Percentiles rank a stretch among this genome's conserved stretches.
Conservation (phyloP, 1,139 yeast genomes). For the Pichia sp. region DNA sequence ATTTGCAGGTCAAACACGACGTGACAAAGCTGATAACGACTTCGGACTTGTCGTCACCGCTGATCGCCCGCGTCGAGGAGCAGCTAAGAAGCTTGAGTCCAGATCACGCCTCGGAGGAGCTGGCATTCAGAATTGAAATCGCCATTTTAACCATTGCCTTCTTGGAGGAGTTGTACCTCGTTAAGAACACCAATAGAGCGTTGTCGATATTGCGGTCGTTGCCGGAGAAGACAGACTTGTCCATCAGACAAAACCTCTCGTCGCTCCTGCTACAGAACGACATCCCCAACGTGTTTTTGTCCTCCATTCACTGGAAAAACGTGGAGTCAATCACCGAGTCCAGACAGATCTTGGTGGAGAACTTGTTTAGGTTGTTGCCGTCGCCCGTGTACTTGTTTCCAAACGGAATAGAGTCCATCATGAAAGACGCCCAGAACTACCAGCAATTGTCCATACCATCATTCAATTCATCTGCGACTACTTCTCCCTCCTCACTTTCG, state of each 20-base stretch:
- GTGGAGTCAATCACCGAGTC: constrained; percentile 27
- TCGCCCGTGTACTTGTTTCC: constrained; percentile 52
- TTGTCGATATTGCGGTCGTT: constrained; percentile 39
- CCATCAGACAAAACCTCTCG: constrained; percentile 19
- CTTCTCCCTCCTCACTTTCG: background rate
- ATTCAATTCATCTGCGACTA: background rate
- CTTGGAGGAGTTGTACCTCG: constrained; percentile 37
- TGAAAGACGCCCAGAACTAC: constrained; percentile 48
- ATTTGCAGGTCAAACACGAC: constrained; percentile 6
- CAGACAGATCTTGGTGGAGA: constrained; percentile 39
- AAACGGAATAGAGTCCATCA: constrained; percentile 44
- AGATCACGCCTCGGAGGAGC: background rate
- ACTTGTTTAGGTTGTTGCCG: constrained; percentile 43
- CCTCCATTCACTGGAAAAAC: constrained; percentile 30
- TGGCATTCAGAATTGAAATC: background rate
- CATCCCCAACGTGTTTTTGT: constrained; percentile 6
- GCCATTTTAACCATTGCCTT: constrained; percentile 22
- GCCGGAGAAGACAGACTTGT: constrained; percentile 18
- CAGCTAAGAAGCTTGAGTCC: background rate
- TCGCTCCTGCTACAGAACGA: constrained; percentile 22
- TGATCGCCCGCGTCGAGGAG: background rate
- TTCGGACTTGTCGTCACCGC: background rate
- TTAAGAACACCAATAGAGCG: constrained; percentile 37
- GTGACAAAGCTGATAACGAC: background rate
- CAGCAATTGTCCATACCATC: constrained; percentile 34